Base-by-base conservation (phyloP, 352 stramenopile genomes). In the Phytophthora chlamydospora region DNA sequence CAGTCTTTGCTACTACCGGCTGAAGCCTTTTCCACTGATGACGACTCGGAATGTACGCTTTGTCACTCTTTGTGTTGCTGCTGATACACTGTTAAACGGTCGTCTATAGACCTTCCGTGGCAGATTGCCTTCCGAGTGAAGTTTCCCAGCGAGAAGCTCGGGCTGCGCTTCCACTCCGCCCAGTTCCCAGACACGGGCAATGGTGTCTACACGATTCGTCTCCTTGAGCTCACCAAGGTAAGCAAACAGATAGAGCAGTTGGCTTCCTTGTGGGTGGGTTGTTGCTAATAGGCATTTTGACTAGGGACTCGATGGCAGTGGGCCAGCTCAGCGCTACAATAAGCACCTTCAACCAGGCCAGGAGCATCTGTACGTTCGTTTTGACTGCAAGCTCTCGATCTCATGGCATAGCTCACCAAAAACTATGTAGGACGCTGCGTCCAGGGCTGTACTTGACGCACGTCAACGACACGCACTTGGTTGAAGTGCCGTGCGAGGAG, bases 71-170 rank as follows among this genome's bases (percentile, higher is more conserved):
- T 51, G 5, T 53, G 16, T 38, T 34, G 5, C 24, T 24, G 6
- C 3, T 27, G 29, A 8, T 46, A 16, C 13, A 29, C 17, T 27
- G 33, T 21, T 41, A 16, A 29, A 5, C 27, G 6, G 13, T 9
- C 24, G 24, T 3, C 24, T 6, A 12, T 38, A 91, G 82, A 75
- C 52, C 49, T 94, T 46, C 85, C 85, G 16, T 95, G 85, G 83
- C 88, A 91, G 54, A 90, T 95, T 57, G 82, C 85, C 12, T 93
- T 95, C 49, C 82, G 80, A 45, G 85, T 95, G 44, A 83, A 90
- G 60, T 95, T 94, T 55, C 70, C 77, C n/a, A 81, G 75, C 39
- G 80, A 93, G 6, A 95, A 91, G 62, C 77, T 91, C 7, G 85
- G 85, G 0, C 50, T 95, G 21, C 85, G 85, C 39, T 93, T 95